Evolutionary conservation across 768 basidiomycete species (phyloP), one percentile per base, ranked within the genome.

Genomic region (Podaxis sp.): DNA sequence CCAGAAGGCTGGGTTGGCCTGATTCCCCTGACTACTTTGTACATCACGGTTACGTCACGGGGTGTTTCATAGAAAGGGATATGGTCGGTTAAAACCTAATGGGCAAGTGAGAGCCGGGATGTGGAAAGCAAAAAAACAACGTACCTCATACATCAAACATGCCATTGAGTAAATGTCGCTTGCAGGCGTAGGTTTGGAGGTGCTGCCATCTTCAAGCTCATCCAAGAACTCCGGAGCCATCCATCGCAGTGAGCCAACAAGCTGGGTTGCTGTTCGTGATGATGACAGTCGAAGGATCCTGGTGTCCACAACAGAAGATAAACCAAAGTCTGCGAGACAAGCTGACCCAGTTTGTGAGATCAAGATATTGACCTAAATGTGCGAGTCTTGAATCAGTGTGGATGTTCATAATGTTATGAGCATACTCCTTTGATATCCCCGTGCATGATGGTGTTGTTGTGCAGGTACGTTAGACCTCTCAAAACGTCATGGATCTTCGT

Each of bases 371-470:
- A 5, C 42, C 55, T 57, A 10, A 13, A 3, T n/a, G 21, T 21
- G 6, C n/a, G n/a, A n/a, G 52, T 23, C 14, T 53, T 46, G 35
- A 36, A n/a, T 6, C 38, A 35, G 1, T 18, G 44, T 5, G 46
- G 9, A 35, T n/a, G 4, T n/a, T 18, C 47, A 11, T 10, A 48
- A 18, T 1, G 10, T 23, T 21, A 37, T 23, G 42, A 9, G 18
- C 62, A 10, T 57, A 68, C 65, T 21, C 67, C 67, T 62, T 66
- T 66, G 14, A 68, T 57, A 47, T 68, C 67, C 1, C 67, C 67
- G 35, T 68, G 65, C 2, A 65, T 37, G 23, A 68, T 51, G 25
- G 37, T 37, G 23, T 61, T 16, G 1, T 60, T 48, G 44, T 66
- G 67, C 0, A 68, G 56, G 57, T 65, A 65, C n/a, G 13, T 14